These are phyloP conservation scores for Xylogone sp. DNA, from an alignment of 2,329 filamentous ascomycete species.

Conservation along the genomic window DNA sequence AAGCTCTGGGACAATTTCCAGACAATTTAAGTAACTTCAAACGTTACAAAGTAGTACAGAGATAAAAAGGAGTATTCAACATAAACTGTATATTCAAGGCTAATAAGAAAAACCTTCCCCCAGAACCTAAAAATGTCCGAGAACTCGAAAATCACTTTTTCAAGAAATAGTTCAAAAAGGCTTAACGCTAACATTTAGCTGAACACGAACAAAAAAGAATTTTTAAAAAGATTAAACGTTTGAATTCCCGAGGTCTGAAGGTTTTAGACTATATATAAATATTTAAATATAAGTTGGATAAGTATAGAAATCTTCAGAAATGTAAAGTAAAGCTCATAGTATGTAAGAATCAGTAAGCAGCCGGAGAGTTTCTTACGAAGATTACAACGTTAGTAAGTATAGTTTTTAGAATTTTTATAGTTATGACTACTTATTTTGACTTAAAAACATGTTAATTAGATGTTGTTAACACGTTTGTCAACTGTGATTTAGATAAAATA, in stretches of 20 bases:
- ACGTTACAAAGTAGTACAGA: no score
- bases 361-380: constrained; percentile 5
- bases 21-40: no score
- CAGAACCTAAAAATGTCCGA: not conserved
- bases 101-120: no score
- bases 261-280: no score
- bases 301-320: constrained; percentile 17
- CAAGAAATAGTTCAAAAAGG: not conserved
- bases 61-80: no score
- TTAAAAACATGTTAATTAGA: constrained; percentile 14
- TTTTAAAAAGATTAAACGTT: not conserved
- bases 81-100: no score
- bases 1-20: no score
- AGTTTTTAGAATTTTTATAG: constrained; percentile 5
- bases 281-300: constrained; percentile 24
- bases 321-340: constrained; percentile 19
- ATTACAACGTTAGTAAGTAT: not conserved
- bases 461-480: constrained; percentile 23
- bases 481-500: constrained; percentile 21
- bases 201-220: not conserved
- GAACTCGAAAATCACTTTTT: not conserved
- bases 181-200: not conserved
- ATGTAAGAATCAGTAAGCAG: constrained; percentile 15
- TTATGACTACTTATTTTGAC: constrained; percentile 2
- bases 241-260: no score